A percentile compares a stretch with the other conserved stretches of the same genome.
Evolutionary conservation across 208 protist species (phyloP).

Genomic region (Crithidia fasciculata): DNA sequence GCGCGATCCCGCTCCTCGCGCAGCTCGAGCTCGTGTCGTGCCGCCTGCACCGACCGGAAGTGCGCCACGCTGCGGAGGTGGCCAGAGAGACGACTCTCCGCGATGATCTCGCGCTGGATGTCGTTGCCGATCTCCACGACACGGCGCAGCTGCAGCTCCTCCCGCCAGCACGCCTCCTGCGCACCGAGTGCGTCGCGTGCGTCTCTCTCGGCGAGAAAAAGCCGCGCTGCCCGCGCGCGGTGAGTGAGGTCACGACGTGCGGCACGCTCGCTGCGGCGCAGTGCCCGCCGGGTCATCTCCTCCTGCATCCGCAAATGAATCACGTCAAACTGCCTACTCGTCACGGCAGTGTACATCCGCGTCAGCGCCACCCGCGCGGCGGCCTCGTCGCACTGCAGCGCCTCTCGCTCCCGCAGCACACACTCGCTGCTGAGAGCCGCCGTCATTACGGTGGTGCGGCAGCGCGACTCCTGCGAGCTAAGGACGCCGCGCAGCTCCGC

Average conservation of each 20-base stretch:
- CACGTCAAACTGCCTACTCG: not conserved
- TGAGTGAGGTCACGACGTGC: not conserved
- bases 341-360: not conserved
- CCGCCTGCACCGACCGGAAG: constrained; percentile 10
- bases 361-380: constrained; percentile 24
- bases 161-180: constrained; percentile 25
- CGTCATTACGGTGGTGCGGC: constrained; percentile 51
- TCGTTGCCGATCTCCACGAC: constrained; percentile 58
- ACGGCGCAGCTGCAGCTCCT: constrained; percentile 43
- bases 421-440: constrained; percentile 48
- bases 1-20: constrained; percentile 24
- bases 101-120: constrained; percentile 36
- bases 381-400: constrained; percentile 40
- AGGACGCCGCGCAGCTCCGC: constrained; percentile 57
- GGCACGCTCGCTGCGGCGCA: constrained; percentile 9
- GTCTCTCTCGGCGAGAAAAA: constrained; percentile 13
- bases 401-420: constrained; percentile 41
- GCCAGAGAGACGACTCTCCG: constrained; percentile 7
- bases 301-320: constrained; percentile 30
- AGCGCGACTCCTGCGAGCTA: constrained; percentile 55
- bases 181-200: constrained; percentile 12
- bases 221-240: not conserved
- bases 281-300: constrained; percentile 32
- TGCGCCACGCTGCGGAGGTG: constrained; percentile 24
- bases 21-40: constrained; percentile 18